Evolutionary conservation across 2,329 filamentous ascomycete genomes (phyloP).

Genomic region (Ophiostoma himal-ulmi): DNA sequence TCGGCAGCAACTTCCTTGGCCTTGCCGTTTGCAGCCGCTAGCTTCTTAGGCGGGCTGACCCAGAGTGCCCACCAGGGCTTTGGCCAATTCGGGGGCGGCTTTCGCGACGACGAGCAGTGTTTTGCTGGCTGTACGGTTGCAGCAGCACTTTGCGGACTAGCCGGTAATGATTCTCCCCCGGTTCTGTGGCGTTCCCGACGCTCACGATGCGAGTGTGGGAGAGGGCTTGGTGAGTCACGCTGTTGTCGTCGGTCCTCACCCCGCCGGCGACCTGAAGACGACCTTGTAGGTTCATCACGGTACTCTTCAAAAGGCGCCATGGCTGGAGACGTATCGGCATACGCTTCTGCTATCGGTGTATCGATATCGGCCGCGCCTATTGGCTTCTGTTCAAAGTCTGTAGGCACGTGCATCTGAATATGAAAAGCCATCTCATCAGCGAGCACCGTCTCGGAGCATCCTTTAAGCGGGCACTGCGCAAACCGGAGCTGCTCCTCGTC

Average conservation of each 20-base stretch:
- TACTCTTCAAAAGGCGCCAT: background rate
- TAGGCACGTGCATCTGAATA: constrained; percentile 51
- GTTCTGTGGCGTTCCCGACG: constrained; percentile 15
- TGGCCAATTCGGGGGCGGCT: background rate
- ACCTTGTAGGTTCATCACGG: background rate
- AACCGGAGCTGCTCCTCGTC: constrained; percentile 35
- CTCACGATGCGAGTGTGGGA: constrained; percentile 15
- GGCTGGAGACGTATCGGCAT: background rate
- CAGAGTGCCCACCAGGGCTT: background rate
- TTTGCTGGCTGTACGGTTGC: background rate
- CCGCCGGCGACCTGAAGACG: background rate
- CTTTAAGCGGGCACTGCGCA: constrained; percentile 48
- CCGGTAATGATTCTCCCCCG: background rate
- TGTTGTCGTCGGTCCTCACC: background rate
- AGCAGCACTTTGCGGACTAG: background rate
- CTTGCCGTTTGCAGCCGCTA: background rate
- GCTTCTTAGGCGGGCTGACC: background rate
- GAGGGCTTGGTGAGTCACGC: background rate
- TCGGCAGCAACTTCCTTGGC: background rate
- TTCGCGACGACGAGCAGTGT: background rate
- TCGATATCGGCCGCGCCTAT: background rate
- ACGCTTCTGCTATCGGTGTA: background rate
- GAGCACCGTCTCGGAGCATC: constrained; percentile 54
- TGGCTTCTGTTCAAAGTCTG: constrained; percentile 34
- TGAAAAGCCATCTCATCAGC: constrained; percentile 51